Base-by-base conservation (phyloP, 2,329 filamentous ascomycete genomes). In the Scytalidium lignicola region DNA sequence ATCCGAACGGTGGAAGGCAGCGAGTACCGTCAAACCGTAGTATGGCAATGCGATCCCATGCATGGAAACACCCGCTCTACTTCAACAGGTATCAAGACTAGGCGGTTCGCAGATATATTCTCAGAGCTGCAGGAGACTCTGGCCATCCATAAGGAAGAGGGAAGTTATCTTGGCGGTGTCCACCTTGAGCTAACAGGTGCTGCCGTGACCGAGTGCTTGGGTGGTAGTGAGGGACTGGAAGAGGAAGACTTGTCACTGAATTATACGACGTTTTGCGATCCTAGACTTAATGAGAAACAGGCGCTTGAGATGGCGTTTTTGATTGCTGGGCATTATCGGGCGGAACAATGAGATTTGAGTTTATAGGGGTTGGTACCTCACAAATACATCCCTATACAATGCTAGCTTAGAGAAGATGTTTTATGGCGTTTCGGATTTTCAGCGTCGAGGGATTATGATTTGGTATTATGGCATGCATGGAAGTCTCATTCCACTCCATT, bases 11-110 rank as follows among this genome's bases (percentile, higher is more conserved):
- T 99, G 21, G 86, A 93, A 67, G 77, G 77, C 59, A 91, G 87
- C 50, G 90, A 84, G 68, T 83, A 82, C 68, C 67, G 67, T 43
- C 68, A 74, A 45, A 71, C 69, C 19, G 90, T 95, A 3, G 89
- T 96, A 59, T 97, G 92, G 92, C 93, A 97, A 72, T 97, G 92
- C 71, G 93, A 99, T 70, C 93, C 93, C 19, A 99, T 99, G 93
- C 93, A 99, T 70, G 93, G 93, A 54, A 86, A 86, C 70, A 86
- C 82, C 32, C 72, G 76, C 41, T 78, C 80, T 18, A 92, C 88
- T 0, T 78, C 81, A 0, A 73, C 79, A 0, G 90, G 90, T 21
- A 82, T 96, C 71, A 99, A 99, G 75, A 99, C 93, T 1, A 82
- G 93, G 15, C 85, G 87, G 48, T 99, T 99, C 75, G 81, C 80